phyloP scores from a whole-genome alignment of 371 early-diverging fungal species.

The Actinomucor elegans region DNA sequence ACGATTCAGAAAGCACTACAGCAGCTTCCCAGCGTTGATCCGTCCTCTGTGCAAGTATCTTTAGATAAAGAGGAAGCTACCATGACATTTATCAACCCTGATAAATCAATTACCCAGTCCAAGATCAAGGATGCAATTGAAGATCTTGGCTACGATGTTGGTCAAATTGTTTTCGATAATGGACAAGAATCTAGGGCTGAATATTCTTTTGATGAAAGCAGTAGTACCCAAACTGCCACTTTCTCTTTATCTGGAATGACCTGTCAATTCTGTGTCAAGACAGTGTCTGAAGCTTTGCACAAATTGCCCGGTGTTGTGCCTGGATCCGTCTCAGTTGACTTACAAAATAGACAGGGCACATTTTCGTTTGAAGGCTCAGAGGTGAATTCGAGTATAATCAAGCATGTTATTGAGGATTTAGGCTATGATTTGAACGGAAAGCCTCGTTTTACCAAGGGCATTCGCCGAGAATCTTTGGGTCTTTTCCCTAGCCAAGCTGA shows the following conservation, averaged over 20 bases:
- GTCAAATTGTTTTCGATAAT: slow-evolving; percentile 11
- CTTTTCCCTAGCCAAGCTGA: not conserved
- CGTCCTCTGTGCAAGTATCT: slow-evolving; percentile 39
- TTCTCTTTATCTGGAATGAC: slow-evolving; percentile 78
- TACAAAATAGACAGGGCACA: slow-evolving; percentile 40
- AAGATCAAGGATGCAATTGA: slow-evolving; percentile 52
- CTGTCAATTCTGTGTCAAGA: slow-evolving; percentile 74
- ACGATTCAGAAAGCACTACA: slow-evolving; percentile 65
- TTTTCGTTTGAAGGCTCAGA: slow-evolving; percentile 39
- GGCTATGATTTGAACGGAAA: slow-evolving; percentile 60
- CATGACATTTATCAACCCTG: slow-evolving; percentile 28
- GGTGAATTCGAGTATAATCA: slow-evolving; percentile 26
- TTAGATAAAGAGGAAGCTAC: slow-evolving; percentile 42
- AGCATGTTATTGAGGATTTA: slow-evolving; percentile 54
- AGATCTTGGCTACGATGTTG: slow-evolving; percentile 66
- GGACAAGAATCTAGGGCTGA: not conserved
- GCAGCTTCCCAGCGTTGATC: slow-evolving; percentile 55
- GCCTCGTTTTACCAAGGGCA: slow-evolving; percentile 18
- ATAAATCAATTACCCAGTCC: slow-evolving; percentile 16
- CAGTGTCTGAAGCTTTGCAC: slow-evolving; percentile 52
- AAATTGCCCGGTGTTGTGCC: slow-evolving; percentile 50
- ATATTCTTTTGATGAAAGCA: not conserved
- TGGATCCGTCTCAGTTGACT: slow-evolving; percentile 47
- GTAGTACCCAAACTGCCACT: slow-evolving; percentile 3
- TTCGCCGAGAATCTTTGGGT: not conserved